These are phyloP conservation scores for Pseudogymnoascus sp. DNA, from an alignment of 2,329 filamentous ascomycete species.

Conservation along the genomic window DNA sequence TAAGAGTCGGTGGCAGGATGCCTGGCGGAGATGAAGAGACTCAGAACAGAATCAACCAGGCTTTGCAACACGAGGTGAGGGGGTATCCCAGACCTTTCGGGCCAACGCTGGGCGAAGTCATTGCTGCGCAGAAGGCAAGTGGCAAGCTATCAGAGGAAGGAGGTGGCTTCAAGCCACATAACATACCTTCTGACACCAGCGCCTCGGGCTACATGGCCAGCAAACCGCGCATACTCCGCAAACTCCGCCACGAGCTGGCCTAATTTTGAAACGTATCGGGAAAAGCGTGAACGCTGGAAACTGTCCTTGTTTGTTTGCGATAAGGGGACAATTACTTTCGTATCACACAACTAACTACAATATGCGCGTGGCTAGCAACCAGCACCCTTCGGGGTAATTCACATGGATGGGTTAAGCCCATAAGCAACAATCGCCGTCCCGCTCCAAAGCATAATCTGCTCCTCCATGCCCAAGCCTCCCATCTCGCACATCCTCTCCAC, in stretches of 20 bases:
- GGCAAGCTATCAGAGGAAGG: background rate
- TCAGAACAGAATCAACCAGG: background rate
- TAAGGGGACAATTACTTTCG: background rate
- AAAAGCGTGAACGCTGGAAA: background rate
- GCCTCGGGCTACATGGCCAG: too few species aligned
- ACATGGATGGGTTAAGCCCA: conserved; percentile 30
- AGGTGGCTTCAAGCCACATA: background rate
- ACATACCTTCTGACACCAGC: too few species aligned
- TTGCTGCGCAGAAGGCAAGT: background rate
- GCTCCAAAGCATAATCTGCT: conserved; percentile 61
- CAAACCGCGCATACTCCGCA: background rate
- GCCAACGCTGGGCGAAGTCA: background rate
- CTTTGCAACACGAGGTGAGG: background rate
- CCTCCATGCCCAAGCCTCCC: conserved; percentile 49
- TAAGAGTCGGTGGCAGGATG: background rate
- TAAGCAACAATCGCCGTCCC: conserved; percentile 68
- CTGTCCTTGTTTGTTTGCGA: background rate
- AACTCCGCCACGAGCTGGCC: too few species aligned
- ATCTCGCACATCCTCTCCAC: conserved; percentile 60
- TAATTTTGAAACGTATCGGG: background rate
- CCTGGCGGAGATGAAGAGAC: background rate
- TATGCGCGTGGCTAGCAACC: background rate
- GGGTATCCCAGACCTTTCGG: background rate
- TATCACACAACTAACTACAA: background rate
- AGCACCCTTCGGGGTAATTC: background rate